Conservation (phyloP, 257 asterid species). For the Eucommia ulmoides region DNA sequence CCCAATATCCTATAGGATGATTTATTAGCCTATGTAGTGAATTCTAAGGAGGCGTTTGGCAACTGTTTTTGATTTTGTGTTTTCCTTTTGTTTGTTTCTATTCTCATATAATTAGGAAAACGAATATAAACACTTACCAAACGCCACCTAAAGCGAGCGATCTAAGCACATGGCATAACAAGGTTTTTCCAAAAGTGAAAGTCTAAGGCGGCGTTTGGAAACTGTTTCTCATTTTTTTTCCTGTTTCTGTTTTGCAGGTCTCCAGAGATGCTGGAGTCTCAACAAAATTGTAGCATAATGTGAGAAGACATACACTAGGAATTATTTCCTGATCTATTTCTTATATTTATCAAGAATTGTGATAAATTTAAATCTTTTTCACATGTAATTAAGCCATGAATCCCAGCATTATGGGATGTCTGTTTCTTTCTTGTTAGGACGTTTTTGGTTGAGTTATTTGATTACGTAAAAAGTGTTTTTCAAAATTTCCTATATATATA, state of each 20-base stretch:
- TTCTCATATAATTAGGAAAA: not conserved
- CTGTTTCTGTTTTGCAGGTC: conserved; percentile 39
- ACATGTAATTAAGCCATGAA: not conserved
- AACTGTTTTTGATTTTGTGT: not conserved
- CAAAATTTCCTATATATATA: too few species aligned
- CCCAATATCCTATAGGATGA: too few species aligned
- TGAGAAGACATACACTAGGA: conserved; percentile 6
- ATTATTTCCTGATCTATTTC: not conserved
- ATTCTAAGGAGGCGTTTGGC: too few species aligned
- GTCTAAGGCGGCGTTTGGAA: not conserved
- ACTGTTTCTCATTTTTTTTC: not conserved
- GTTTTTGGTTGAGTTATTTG: not conserved
- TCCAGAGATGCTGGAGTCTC: conserved; percentile 72
- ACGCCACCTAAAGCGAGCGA: not conserved
- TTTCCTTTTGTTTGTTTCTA: not conserved
- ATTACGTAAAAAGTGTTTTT: too few species aligned
- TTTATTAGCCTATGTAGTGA: too few species aligned
- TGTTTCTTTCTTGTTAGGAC: too few species aligned
- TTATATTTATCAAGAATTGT: too few species aligned
- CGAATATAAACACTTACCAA: not conserved
- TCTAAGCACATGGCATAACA: not conserved
- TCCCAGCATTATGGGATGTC: too few species aligned
- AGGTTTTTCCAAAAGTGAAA: not conserved
- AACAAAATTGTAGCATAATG: conserved; percentile 53
- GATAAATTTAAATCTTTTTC: not conserved